These are phyloP conservation scores for Chrysoporthe austroafricana DNA, from an alignment of 2,329 filamentous ascomycete genomes.

Conservation along the genomic window DNA sequence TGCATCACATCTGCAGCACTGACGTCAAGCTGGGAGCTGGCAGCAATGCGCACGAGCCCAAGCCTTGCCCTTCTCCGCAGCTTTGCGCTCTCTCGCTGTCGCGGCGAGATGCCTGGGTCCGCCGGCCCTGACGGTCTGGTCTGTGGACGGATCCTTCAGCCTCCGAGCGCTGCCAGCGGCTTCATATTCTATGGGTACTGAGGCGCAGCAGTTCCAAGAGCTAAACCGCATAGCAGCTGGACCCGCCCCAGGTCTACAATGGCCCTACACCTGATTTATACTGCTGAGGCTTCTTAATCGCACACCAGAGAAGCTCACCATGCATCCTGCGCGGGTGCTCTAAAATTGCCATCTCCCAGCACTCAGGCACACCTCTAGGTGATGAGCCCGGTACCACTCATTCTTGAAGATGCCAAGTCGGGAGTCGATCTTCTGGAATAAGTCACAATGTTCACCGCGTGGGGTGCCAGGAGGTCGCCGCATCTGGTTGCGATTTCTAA, in stretches of 20 bases:
- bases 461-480: neutral
- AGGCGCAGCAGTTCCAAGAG: neutral
- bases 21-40: neutral
- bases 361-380: neutral
- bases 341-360: neutral
- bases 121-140: neutral
- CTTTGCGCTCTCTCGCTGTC: neutral
- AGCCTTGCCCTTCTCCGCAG: neutral
- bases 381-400: neutral
- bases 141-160: neutral
- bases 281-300: neutral
- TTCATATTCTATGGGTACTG: neutral
- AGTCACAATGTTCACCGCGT: neutral
- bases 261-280: neutral
- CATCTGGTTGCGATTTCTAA: neutral
- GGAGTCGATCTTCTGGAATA: neutral
- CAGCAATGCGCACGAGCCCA: neutral
- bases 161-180: neutral
- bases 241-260: neutral
- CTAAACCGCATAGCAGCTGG: neutral
- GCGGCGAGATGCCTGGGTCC: too few relatives aligned
- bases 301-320: neutral
- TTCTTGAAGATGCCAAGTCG: neutral
- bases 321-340: neutral
- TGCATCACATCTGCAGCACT: conserved; percentile 4